Base-by-base conservation (phyloP, 495 filamentous ascomycete genomes). In the Lasiosphaeriaceae sp. region DNA sequence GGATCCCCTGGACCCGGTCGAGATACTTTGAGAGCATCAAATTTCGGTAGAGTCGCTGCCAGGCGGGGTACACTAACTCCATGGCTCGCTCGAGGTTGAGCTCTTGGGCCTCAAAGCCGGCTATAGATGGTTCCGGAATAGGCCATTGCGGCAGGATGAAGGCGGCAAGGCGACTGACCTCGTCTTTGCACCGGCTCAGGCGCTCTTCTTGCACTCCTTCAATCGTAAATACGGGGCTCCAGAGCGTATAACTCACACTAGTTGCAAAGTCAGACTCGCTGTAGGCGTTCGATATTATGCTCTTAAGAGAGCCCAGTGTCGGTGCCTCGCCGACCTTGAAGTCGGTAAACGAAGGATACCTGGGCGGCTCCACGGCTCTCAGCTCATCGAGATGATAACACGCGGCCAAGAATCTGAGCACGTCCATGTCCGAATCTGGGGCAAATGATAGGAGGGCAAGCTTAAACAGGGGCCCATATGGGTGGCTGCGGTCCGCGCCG, bases 381-480 rank as follows among this genome's bases (percentile, higher is more conserved):
- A 54, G 37, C 34, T 54, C 52, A 17, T 29, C 24, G 14, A 46
- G n/a, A 23, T 14, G 37, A 23, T 24, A 45, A 20, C 17, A 54
- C 8, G 37, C 37, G 16, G 52, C 37, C 1, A 54, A 20, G 21
- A 44, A 54, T 26, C 22, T 3, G 8, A 44, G 16, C 21, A 54
- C 6, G 17, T 54, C 52, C 19, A 45, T 54, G 14, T 54, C n/a
- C 11, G 34, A 17, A 21, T 46, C 29, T 11, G 22, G 35, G 12
- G 19, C 11, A 17, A 54, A 54, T 34, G 43, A 29, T 11, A 54
- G 14, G n/a, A 44, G 52, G 3, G 52, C 37, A 17, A 54, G 19
- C 24, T 44, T 54, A 24, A 54, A 54, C n/a, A 44, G 52, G n/a
- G 43, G 21, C n/a, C 11, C 52, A 11, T 54, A 54, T 17, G 41